Evolutionary conservation across 495 filamentous ascomycete species (phyloP), one percentile per base, ranked within the genome.

Genomic region (Staphylotrichum longicolle): DNA sequence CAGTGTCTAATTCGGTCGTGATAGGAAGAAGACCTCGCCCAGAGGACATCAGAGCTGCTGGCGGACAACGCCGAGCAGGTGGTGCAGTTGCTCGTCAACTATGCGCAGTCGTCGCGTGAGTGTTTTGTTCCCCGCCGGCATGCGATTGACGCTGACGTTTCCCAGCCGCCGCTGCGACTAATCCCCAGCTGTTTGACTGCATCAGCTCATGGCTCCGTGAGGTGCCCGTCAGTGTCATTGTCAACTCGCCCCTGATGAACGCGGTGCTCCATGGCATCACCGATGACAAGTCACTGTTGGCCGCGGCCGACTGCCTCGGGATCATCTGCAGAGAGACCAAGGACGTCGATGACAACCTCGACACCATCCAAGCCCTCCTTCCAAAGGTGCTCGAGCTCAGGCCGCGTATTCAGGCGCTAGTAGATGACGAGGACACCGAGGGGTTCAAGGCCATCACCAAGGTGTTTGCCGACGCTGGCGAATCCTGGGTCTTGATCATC

Each of bases 181-280:
- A 96, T 66, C 94, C 94, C 2, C 91, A 90, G 69, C 83, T 99
- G 12, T 82, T 97, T 54, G 90, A 96, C 58, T 98, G 95, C 72
- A 91, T 97, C 61, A 94, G 90, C 33, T 97, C 95, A 27, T 99
- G 94, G 94, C 80, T 96, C 58, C 86, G 91, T 47, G 94, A 99
- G 75, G 87, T 98, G 14, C 90, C 92, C 3, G 83, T 95, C 35
- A 81, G 82, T 52, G 86, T 89, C 60, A 85, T 99, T 54, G 89
- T 95, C 57, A 88, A 88, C 62, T 96, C 93, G 10, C 88, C 90
- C 7, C 79, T 99, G 55, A 81, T 99, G 67, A 85, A 90, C 64
- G 82, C 90, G 14, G 85, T 97, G 33, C 78, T 97, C 66, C 81
- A 85, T 63, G 91, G 89, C 2, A 74, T 98, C 47, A 82, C 86